phyloP scores from a whole-genome alignment of 1,139 yeast species.

The Geotrichum klebahnii region DNA sequence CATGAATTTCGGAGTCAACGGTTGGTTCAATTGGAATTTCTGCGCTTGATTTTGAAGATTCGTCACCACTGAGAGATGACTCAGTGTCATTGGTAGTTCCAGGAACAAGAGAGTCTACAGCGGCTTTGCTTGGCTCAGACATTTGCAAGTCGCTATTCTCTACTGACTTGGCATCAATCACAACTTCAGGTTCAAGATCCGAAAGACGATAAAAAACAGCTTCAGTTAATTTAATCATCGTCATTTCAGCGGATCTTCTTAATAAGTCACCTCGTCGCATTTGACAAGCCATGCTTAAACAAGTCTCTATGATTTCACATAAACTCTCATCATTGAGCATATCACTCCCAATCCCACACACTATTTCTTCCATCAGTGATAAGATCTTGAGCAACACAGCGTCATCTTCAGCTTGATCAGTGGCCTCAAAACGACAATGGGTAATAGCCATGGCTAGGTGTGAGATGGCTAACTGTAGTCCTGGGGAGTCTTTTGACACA shows the following conservation, averaged over 20 bases:
- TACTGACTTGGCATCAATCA: conserved; percentile 23
- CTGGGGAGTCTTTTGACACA: conserved; percentile 44
- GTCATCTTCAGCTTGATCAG: conserved; percentile 89
- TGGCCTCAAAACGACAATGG: conserved; percentile 93
- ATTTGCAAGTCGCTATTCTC: conserved; percentile 10
- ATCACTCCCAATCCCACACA: conserved; percentile 57
- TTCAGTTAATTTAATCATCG: conserved; percentile 60
- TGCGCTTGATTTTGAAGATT: not conserved
- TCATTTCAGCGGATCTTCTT: conserved; percentile 82
- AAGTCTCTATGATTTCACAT: conserved; percentile 85
- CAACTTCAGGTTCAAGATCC: conserved; percentile 50
- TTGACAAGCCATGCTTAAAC: conserved; percentile 87
- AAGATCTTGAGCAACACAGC: conserved; percentile 82
- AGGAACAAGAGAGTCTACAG: not conserved
- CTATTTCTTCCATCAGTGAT: conserved; percentile 63
- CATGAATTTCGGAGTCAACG: not conserved
- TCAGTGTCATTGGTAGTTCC: not conserved
- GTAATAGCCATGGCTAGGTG: conserved; percentile 74
- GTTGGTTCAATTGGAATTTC: not conserved
- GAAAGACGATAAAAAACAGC: conserved; percentile 61
- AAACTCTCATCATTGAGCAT: conserved; percentile 74
- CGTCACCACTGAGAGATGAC: not conserved
- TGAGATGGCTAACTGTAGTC: conserved; percentile 49
- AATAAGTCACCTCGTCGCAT: conserved; percentile 86
- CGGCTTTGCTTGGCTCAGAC: conserved; percentile 8